Evolutionary conservation across 768 basidiomycete species (phyloP).

Genomic region (Psilocybe cyanescens): DNA sequence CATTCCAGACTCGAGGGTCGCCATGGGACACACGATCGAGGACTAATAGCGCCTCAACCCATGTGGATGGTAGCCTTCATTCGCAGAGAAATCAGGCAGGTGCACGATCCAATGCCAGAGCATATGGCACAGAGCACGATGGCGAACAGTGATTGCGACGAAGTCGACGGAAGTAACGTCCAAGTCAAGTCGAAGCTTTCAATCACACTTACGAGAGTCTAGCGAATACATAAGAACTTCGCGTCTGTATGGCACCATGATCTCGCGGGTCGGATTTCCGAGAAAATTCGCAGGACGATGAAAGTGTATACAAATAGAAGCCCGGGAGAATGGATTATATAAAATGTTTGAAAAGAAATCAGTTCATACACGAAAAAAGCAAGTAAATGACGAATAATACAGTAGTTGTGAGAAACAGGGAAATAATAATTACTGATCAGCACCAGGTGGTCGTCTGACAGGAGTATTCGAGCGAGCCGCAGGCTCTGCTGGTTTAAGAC

Average conservation of each 20-base stretch:
- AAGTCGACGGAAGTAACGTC: background rate
- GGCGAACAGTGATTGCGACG: background rate
- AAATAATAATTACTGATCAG: constrained; percentile 2
- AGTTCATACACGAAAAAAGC: background rate
- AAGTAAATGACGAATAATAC: constrained; percentile 11
- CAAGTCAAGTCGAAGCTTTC: background rate
- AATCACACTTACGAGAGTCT: background rate
- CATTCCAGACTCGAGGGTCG: background rate
- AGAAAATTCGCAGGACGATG: background rate
- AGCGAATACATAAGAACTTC: background rate
- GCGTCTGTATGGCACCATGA: background rate
- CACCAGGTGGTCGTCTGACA: constrained; percentile 15
- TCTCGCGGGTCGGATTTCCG: background rate
- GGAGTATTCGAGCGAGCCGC: constrained; percentile 21
- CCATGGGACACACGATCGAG: background rate
- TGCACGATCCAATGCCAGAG: background rate
- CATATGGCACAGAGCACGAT: background rate
- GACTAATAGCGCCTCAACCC: background rate
- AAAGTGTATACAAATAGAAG: background rate
- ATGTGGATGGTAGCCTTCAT: constrained; percentile 1
- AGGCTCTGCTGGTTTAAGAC: constrained; percentile 59
- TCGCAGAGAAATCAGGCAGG: background rate
- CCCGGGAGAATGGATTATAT: constrained; percentile 1
- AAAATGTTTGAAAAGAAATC: background rate
- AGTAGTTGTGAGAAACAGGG: background rate